A percentile compares a stretch with the other conserved stretches of the same genome.
These are phyloP conservation scores for Larix sibirica DNA, from an alignment of 83 land plant genomes.

Conservation along the genomic window DNA sequence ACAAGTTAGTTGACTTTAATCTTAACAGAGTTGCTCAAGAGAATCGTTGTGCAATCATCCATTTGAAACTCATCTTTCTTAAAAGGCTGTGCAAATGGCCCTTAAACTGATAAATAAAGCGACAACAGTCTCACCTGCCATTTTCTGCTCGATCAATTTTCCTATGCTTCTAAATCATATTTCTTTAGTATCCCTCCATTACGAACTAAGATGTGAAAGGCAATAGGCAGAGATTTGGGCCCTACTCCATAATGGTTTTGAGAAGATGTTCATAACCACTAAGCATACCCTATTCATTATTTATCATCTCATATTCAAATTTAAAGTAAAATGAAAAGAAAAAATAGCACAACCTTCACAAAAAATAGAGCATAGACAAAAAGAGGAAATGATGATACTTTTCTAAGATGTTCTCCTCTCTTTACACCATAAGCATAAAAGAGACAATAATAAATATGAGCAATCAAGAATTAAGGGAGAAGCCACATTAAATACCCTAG, in stretches of 20 bases:
- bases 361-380: background rate
- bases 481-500: background rate
- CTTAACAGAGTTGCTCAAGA: background rate
- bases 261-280: background rate
- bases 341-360: background rate
- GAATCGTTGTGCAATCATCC: background rate
- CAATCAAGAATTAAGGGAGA: background rate
- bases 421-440: background rate
- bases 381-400: background rate
- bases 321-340: background rate
- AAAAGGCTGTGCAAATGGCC: background rate
- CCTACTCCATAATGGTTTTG: no score
- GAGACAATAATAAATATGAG: background rate
- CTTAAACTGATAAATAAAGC: background rate
- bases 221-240: background rate
- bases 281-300: background rate
- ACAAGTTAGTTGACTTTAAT: background rate
- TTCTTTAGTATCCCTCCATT: background rate
- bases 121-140: background rate
- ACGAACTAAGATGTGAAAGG: background rate
- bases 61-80: background rate
- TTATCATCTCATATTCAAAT: background rate
- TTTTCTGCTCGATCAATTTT: background rate
- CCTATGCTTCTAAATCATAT: no score
- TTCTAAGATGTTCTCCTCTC: slow-evolving; percentile 3